These are phyloP conservation scores for Colletotrichum coccodes DNA, from an alignment of 2,329 filamentous ascomycete species.

Conservation along the genomic window DNA sequence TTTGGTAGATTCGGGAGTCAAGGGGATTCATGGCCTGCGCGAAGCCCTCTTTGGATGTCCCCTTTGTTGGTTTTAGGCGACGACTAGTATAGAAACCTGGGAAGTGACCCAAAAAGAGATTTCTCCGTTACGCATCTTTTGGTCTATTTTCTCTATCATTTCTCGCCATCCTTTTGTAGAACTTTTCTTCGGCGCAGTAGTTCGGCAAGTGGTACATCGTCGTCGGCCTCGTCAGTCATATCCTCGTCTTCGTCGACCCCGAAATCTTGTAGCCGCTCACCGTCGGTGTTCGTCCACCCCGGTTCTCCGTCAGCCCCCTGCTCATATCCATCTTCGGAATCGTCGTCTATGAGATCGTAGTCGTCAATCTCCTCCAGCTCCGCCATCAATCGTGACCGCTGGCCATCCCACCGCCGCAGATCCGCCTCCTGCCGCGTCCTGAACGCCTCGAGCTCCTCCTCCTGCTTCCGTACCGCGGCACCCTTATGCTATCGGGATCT, in stretches of 20 bases:
- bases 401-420: slow-evolving; percentile 44
- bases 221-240: slow-evolving; percentile 48
- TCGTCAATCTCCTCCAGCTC: slow-evolving; percentile 65
- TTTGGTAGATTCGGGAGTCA: slow-evolving; percentile 29
- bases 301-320: slow-evolving; percentile 54
- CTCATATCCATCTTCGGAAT: slow-evolving; percentile 70
- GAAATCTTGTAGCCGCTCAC: slow-evolving; percentile 79
- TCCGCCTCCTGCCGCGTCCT: slow-evolving; percentile 60
- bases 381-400: slow-evolving; percentile 52
- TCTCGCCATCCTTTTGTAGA: slow-evolving; percentile 41
- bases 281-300: slow-evolving; percentile 80
- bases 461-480: slow-evolving; percentile 47
- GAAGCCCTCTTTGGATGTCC: slow-evolving; percentile 30
- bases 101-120: slow-evolving; percentile 18
- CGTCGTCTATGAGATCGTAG: slow-evolving; percentile 55
- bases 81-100: slow-evolving; percentile 30
- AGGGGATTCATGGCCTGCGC: slow-evolving; percentile 25
- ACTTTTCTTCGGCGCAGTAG: slow-evolving; percentile 67
- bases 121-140: not conserved
- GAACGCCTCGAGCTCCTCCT: slow-evolving; percentile 61
- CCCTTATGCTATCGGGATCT: slow-evolving; percentile 43
- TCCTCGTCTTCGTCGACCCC: slow-evolving; percentile 82
- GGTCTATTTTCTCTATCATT: slow-evolving; percentile 34
- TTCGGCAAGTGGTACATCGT: slow-evolving; percentile 77
- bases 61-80: slow-evolving; percentile 28